phyloP scores from a whole-genome alignment of 768 basidiomycete genomes.

The Mycena crocata region DNA sequence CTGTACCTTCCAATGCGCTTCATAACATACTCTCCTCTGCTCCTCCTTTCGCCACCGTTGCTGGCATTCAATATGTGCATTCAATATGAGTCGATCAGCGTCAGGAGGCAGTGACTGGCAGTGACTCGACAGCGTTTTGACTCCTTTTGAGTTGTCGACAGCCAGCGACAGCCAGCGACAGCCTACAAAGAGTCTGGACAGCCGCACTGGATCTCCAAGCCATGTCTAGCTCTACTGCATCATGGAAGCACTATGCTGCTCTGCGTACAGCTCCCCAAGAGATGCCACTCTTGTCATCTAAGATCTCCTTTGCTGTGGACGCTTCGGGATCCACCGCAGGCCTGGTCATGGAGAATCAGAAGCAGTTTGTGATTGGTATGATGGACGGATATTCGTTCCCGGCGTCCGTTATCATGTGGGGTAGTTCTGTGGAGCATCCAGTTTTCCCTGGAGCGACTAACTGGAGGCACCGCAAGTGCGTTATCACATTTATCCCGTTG shows the following conservation, averaged over 20 bases:
- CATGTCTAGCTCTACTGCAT: constrained; percentile 21
- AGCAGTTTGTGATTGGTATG: constrained; percentile 30
- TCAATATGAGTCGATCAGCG: background rate
- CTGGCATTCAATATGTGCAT: no score
- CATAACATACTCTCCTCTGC: no score
- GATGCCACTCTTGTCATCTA: constrained; percentile 25
- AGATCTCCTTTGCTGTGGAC: constrained; percentile 25
- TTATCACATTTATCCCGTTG: background rate
- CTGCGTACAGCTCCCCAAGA: constrained; percentile 5
- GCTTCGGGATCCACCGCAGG: constrained; percentile 29
- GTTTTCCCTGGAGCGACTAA: background rate
- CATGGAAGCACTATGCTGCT: constrained; percentile 18
- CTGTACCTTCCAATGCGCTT: no score
- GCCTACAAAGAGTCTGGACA: no score
- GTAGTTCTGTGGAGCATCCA: constrained; percentile 9
- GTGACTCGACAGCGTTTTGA: background rate
- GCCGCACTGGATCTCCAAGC: background rate
- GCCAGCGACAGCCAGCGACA: no score
- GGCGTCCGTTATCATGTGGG: constrained; percentile 30
- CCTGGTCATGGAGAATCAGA: constrained; percentile 22
- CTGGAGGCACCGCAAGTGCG: constrained; percentile 29
- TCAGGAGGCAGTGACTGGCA: background rate
- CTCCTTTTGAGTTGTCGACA: background rate
- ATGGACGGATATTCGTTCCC: constrained; percentile 3
- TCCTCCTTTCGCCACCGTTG: no score